Percentiles rank a stretch among this genome's conserved stretches.
These are phyloP conservation scores for Pistacia atlantica DNA, from an alignment of 345 rosid species.

Conservation along the genomic window DNA sequence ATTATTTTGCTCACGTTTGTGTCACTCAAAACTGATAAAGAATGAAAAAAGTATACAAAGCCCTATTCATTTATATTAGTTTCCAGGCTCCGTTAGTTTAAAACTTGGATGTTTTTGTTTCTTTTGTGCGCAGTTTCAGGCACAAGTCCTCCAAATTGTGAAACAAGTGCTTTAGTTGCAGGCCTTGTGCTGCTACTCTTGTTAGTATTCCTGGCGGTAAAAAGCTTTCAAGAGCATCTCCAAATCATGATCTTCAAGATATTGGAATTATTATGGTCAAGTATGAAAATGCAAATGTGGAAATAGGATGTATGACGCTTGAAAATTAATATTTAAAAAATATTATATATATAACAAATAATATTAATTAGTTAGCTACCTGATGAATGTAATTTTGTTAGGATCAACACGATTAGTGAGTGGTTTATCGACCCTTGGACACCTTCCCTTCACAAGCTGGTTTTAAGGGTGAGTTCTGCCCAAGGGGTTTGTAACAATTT, in stretches of 20 bases:
- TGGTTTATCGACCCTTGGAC: no score
- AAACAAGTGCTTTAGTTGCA: constrained; percentile 68
- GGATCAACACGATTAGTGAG: no score
- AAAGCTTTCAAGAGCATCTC: background rate
- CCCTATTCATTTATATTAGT: no score
- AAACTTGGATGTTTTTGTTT: no score
- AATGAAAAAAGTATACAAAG: no score
- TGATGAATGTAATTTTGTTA: no score
- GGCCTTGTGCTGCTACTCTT: constrained; percentile 67
- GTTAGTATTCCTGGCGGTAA: constrained; percentile 36
- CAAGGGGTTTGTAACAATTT: no score
- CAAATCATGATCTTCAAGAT: constrained; percentile 3
- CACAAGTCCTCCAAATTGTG: constrained; percentile 71
- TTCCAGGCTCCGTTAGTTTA: background rate
- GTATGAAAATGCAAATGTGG: constrained; percentile 62
- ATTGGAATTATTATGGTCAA: constrained; percentile 40
- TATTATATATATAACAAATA: no score
- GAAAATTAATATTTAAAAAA: background rate
- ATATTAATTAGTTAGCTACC: no score
- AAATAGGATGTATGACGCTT: constrained; percentile 44
- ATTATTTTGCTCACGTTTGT: constrained; percentile 21
- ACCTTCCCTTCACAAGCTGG: no score
- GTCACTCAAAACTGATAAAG: constrained; percentile 33
- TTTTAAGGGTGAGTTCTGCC: no score
- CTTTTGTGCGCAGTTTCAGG: background rate